Evolutionary conservation across 139 green algal species (phyloP).

Genomic region (Chlorella sp.): DNA sequence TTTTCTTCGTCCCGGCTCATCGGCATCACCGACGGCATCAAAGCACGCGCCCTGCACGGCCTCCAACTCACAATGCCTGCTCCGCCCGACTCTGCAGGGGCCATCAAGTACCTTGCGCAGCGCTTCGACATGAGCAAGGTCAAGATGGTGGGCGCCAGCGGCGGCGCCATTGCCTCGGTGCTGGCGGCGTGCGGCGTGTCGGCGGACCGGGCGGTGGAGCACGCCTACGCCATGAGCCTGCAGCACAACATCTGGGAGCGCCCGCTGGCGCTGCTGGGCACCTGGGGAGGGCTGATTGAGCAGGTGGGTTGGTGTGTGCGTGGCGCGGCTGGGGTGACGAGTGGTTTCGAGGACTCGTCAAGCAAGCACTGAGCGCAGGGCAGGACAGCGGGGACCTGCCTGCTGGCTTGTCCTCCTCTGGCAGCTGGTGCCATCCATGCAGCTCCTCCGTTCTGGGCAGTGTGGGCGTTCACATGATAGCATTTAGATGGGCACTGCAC

Average conservation of each 20-base stretch:
- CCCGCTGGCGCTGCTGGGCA: conserved; percentile 34
- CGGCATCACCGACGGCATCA: not conserved
- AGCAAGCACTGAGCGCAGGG: too few species aligned
- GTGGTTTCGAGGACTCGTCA: too few species aligned
- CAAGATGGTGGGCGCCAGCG: conserved; percentile 43
- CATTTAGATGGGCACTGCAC: too few species aligned
- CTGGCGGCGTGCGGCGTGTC: conserved; percentile 35
- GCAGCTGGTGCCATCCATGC: too few species aligned
- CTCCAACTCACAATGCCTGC: not conserved
- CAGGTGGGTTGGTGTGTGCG: conserved; percentile 9
- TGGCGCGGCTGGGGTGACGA: too few species aligned
- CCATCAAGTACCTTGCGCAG: conserved; percentile 49
- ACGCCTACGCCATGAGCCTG: conserved; percentile 37
- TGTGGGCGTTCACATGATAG: too few species aligned
- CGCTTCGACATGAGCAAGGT: conserved; percentile 42
- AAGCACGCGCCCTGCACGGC: not conserved
- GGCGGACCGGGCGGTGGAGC: conserved; percentile 30
- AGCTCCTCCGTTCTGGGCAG: too few species aligned
- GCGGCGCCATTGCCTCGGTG: conserved; percentile 37
- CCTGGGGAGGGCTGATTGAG: conserved; percentile 41
- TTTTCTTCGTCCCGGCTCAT: not conserved
- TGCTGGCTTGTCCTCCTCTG: too few species aligned
- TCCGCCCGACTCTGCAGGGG: conserved; percentile 15
- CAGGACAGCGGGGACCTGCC: too few species aligned
- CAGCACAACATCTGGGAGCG: conserved; percentile 46